A percentile compares a stretch with the other conserved stretches of the same genome.
phyloP scores from a whole-genome alignment of 306 rosid species.

The Gillenia trifoliata region DNA sequence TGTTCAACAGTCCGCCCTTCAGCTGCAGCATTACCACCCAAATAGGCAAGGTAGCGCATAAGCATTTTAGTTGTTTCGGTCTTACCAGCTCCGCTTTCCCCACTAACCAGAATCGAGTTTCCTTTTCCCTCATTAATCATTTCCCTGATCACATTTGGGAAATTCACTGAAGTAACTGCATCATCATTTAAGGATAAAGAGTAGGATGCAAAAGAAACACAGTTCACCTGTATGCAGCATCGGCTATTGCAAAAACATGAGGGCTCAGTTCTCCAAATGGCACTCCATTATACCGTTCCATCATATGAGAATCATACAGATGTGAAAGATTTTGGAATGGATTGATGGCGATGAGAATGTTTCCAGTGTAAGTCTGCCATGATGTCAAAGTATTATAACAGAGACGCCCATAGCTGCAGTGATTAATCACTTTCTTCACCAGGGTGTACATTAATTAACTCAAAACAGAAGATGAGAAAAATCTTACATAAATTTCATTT shows the following conservation, averaged over 20 bases:
- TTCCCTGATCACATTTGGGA: conserved; percentile 45
- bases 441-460: conserved; percentile 21
- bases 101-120: conserved; percentile 88
- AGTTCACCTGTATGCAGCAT: conserved; percentile 77
- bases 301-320: conserved; percentile 52
- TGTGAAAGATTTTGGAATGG: conserved; percentile 73
- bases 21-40: conserved; percentile 69
- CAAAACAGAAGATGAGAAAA: conserved; percentile 23
- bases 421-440: conserved; percentile 24
- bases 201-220: conserved; percentile 22
- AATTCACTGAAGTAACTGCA: conserved; percentile 21
- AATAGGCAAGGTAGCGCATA: conserved; percentile 85
- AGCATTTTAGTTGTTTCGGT: conserved; percentile 96
- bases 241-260: conserved; percentile 89
- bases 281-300: conserved; percentile 71
- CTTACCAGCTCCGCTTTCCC: conserved; percentile 96
- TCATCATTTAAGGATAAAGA: conserved; percentile 17
- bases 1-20: conserved; percentile 78
- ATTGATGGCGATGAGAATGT: conserved; percentile 92
- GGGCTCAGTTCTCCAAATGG: conserved; percentile 60
- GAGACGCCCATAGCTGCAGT: conserved; percentile 29
- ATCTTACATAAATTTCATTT: conserved; percentile 85
- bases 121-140: conserved; percentile 75
- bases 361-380: conserved; percentile 88
- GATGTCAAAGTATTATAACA: conserved; percentile 38